Conservation (phyloP, 805 yeast genomes). For the Candida peoriensis region DNA sequence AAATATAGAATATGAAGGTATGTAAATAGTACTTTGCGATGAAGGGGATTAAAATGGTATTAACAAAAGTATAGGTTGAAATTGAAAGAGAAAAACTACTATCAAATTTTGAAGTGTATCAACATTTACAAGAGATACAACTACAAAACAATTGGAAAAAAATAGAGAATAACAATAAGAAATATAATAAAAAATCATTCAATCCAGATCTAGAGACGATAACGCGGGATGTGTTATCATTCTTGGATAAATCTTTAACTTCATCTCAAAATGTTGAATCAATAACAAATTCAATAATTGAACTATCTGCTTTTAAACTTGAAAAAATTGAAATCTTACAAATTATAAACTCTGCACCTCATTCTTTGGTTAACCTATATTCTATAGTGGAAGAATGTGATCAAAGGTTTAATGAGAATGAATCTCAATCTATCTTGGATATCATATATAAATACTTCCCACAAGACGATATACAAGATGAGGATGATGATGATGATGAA, state of each 20-base stretch:
- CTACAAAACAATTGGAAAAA: slow-evolving; percentile 29
- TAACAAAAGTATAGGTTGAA: slow-evolving; percentile 25
- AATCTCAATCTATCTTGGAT: slow-evolving; percentile 53
- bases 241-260: slow-evolving; percentile 12
- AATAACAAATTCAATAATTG: slow-evolving; percentile 25
- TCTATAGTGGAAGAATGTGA: slow-evolving; percentile 91
- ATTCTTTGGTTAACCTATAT: slow-evolving; percentile 71
- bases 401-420: slow-evolving; percentile 66
- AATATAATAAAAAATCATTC: slow-evolving; percentile 22
- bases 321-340: slow-evolving; percentile 84
- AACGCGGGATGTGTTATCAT: slow-evolving; percentile 27
- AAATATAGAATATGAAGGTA: neutral
- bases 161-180: slow-evolving; percentile 1
- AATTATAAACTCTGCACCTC: slow-evolving; percentile 75
- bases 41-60: neutral
- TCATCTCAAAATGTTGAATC: slow-evolving; percentile 24
- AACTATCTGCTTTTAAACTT: slow-evolving; percentile 40
- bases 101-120: slow-evolving; percentile 52
- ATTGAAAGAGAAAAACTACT: slow-evolving; percentile 47
- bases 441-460: slow-evolving; percentile 54
- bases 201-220: slow-evolving; percentile 32
- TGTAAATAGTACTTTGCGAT: neutral
- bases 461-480: slow-evolving; percentile 7
- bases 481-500: slow-evolving; percentile 10
- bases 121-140: slow-evolving; percentile 42